Conservation (phyloP, 345 rosid genomes). For the Gossypioides kirkii region DNA sequence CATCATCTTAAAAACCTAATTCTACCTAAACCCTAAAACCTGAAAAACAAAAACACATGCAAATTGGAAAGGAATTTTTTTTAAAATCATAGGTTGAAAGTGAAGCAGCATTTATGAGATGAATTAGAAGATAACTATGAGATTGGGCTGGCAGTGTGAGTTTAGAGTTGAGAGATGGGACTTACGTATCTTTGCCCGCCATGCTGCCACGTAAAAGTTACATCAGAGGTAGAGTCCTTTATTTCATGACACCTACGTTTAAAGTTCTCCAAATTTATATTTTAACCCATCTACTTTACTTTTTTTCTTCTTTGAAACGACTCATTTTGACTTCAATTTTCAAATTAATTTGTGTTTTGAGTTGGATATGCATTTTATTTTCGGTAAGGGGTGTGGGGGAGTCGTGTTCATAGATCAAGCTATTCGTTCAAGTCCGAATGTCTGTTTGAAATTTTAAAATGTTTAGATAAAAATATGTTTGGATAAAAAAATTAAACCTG, state of each 20-base stretch:
- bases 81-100: not conserved
- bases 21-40: not conserved
- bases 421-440: too few species aligned
- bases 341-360: too few species aligned
- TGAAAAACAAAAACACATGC: not conserved
- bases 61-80: not conserved
- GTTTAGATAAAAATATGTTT: too few species aligned
- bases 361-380: too few species aligned
- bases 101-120: not conserved
- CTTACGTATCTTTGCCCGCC: not conserved
- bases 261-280: not conserved
- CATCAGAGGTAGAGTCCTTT: not conserved
- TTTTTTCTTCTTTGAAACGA: not conserved
- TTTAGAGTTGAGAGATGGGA: not conserved
- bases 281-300: not conserved
- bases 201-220: conserved; percentile 8
- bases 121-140: not conserved
- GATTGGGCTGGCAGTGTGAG: not conserved
- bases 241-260: not conserved
- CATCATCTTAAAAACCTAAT: not conserved
- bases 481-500: too few species aligned
- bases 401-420: too few species aligned
- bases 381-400: too few species aligned
- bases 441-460: too few species aligned
- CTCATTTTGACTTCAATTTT: too few species aligned